phyloP scores from a whole-genome alignment of 176 grass and related monocot species.

The Eleusine indica region DNA sequence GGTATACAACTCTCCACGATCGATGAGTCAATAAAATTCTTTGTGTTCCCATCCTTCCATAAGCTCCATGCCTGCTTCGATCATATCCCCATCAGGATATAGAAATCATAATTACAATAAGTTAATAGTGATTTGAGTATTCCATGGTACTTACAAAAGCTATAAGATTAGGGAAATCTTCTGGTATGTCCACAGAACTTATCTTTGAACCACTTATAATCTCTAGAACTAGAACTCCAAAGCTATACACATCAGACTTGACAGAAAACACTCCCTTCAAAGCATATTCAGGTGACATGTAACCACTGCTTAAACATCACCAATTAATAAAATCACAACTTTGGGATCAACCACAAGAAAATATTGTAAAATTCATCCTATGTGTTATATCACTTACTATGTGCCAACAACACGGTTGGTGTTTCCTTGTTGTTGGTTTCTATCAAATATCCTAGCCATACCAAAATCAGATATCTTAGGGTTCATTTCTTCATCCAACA shows the following conservation, averaged over 20 bases:
- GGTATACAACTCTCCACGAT: slow-evolving; percentile 20
- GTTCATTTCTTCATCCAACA: slow-evolving; percentile 48
- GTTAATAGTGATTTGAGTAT: too few species aligned
- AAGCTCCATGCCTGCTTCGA: slow-evolving; percentile 48
- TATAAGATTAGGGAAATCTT: slow-evolving; percentile 32
- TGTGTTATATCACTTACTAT: slow-evolving; percentile 43
- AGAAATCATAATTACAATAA: not conserved
- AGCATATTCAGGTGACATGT: slow-evolving; percentile 63
- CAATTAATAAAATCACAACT: not conserved
- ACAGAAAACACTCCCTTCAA: slow-evolving; percentile 46
- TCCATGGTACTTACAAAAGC: slow-evolving; percentile 32
- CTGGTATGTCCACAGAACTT: not conserved
- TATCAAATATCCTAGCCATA: slow-evolving; percentile 49
- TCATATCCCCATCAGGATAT: not conserved
- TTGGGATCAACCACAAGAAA: not conserved
- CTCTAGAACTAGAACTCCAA: slow-evolving; percentile 45
- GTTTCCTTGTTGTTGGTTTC: slow-evolving; percentile 28
- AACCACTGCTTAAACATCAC: slow-evolving; percentile 38
- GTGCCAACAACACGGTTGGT: slow-evolving; percentile 58
- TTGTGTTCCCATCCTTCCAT: slow-evolving; percentile 41
- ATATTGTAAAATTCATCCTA: not conserved
- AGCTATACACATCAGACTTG: slow-evolving; percentile 57
- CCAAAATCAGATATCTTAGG: slow-evolving; percentile 61
- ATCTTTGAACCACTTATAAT: slow-evolving; percentile 53
- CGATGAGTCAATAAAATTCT: slow-evolving; percentile 16